A percentile compares a stretch with the other conserved stretches of the same genome.
These are phyloP conservation scores for Neopestalotiopsis clavispora DNA, from an alignment of 2,329 filamentous ascomycete genomes.

Conservation along the genomic window DNA sequence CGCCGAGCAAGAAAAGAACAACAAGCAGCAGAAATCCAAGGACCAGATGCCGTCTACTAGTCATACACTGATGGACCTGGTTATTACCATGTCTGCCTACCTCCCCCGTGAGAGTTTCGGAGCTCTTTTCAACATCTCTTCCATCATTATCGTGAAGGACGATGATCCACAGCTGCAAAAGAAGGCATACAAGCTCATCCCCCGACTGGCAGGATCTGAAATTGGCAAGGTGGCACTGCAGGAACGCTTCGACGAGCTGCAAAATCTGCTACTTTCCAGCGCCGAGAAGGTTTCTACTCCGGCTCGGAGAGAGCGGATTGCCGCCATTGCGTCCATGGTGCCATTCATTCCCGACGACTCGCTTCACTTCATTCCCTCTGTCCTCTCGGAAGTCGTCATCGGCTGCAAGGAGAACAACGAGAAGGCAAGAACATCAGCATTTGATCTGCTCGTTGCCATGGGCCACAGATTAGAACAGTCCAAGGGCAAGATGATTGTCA, in stretches of 20 bases:
- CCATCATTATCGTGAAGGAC: slow-evolving; percentile 79
- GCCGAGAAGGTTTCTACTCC: slow-evolving; percentile 86
- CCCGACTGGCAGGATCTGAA: slow-evolving; percentile 82
- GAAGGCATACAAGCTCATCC: slow-evolving; percentile 98
- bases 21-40: slow-evolving; percentile 57
- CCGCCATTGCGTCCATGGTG: slow-evolving; percentile 81
- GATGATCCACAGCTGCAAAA: slow-evolving; percentile 94
- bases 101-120: slow-evolving; percentile 85
- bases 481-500: slow-evolving; percentile 76
- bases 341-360: slow-evolving; percentile 77
- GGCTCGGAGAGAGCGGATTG: slow-evolving; percentile 82
- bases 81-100: slow-evolving; percentile 95
- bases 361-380: slow-evolving; percentile 90
- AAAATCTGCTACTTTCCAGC: slow-evolving; percentile 78
- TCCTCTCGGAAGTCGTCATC: slow-evolving; percentile 93
- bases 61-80: slow-evolving; percentile 94
- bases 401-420: slow-evolving; percentile 98
- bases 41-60: slow-evolving; percentile 88
- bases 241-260: slow-evolving; percentile 78
- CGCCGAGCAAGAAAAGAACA: slow-evolving; percentile 62
- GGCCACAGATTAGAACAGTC: slow-evolving; percentile 75
- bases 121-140: slow-evolving; percentile 84
- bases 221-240: slow-evolving; percentile 76
- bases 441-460: slow-evolving; percentile 88
- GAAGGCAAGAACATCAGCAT: slow-evolving; percentile 86